Percentiles rank a stretch among this genome's conserved stretches.
Evolutionary conservation across 345 rosid genomes (phyloP).

Genomic region (Sonneratia caseolaris): DNA sequence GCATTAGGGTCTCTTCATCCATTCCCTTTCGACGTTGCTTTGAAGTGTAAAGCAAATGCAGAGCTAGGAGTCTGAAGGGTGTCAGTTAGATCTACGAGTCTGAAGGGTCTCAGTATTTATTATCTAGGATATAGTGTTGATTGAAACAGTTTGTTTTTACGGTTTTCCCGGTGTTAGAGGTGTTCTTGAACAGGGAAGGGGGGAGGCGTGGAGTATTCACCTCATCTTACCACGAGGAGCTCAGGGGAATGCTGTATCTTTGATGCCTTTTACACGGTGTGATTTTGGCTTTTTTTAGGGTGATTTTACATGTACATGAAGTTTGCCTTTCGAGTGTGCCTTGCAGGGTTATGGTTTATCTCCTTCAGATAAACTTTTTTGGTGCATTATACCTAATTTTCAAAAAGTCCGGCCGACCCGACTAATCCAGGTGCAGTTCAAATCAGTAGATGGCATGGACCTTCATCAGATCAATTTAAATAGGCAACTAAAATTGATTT

Average conservation of each 20-base stretch:
- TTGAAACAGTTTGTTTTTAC: background rate
- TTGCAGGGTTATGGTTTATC: background rate
- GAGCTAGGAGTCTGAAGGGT: background rate
- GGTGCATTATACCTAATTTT: too few relatives aligned
- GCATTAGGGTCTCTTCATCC: background rate
- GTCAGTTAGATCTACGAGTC: background rate
- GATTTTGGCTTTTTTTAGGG: background rate
- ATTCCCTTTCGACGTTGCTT: background rate
- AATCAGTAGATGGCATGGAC: too few relatives aligned
- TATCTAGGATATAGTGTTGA: background rate
- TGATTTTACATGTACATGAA: background rate
- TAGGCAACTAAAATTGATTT: too few relatives aligned
- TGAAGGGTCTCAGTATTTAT: background rate
- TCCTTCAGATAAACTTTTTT: background rate
- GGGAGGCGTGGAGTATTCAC: background rate
- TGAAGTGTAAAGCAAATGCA: slow-evolving; percentile 1
- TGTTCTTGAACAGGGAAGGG: background rate
- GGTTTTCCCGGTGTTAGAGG: background rate
- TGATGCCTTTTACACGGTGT: background rate
- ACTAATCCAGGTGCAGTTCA: too few relatives aligned
- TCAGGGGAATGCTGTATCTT: background rate
- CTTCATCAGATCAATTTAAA: too few relatives aligned
- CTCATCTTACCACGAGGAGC: background rate
- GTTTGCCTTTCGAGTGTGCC: background rate
- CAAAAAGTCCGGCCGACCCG: too few relatives aligned